phyloP scores from a whole-genome alignment of 2,329 filamentous ascomycete species.

The Phaeosphaeriaceae sp. region DNA sequence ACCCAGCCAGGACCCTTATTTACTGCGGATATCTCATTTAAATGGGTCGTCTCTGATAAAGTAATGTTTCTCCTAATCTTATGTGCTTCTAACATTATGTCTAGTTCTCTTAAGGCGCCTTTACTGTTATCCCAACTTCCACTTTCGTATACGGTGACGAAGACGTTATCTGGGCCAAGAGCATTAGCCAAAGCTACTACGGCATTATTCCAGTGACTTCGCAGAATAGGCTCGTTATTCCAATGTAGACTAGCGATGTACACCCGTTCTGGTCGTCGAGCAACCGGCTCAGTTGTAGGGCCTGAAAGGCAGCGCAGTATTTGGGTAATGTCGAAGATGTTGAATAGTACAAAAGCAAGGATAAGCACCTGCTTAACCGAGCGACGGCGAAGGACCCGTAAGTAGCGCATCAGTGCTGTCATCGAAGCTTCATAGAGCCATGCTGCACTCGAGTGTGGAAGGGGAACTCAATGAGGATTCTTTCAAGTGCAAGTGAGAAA shows the following conservation, averaged over 20 bases:
- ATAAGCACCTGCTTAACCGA: no score
- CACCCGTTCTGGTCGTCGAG: not conserved
- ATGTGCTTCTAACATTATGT: conserved; percentile 57
- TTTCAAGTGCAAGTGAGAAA: no score
- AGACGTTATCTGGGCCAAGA: conserved; percentile 68
- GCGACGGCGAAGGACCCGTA: no score
- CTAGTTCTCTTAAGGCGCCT: conserved; percentile 62
- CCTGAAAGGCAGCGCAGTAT: no score
- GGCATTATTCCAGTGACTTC: no score
- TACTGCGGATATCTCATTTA: not conserved
- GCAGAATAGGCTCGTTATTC: conserved; percentile 67
- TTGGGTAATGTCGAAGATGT: no score
- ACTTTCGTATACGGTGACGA: conserved; percentile 67
- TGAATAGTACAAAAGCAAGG: no score
- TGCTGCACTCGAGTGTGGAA: no score
- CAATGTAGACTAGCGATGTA: conserved; percentile 64
- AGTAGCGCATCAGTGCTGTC: no score
- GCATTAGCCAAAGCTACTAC: conserved; percentile 62
- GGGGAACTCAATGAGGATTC: no score
- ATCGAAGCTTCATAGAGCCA: no score
- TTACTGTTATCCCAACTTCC: conserved; percentile 72
- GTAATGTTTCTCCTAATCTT: conserved; percentile 63
- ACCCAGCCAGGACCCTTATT: not conserved
- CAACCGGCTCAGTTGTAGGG: no score
- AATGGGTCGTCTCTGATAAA: conserved; percentile 60